A percentile compares a stretch with the other conserved stretches of the same genome.
These are phyloP conservation scores for Ascoidea asiatica DNA, from an alignment of 805 yeast species.

Conservation along the genomic window DNA sequence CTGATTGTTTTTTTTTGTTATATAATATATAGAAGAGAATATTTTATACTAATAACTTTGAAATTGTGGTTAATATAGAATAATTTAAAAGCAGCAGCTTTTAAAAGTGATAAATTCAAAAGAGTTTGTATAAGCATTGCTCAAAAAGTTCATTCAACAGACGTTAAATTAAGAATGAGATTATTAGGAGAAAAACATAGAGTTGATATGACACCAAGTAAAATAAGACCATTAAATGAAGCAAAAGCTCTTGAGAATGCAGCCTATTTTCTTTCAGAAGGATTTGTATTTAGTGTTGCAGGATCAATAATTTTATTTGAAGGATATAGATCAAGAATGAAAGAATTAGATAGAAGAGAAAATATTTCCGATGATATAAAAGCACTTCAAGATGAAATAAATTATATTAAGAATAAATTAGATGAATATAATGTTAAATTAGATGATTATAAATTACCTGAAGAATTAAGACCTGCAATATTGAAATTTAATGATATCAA, in stretches of 20 bases:
- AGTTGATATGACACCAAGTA: slow-evolving; percentile 16
- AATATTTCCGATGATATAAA: slow-evolving; percentile 60
- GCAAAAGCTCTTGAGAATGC: slow-evolving; percentile 73
- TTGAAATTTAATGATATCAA: slow-evolving; percentile 16
- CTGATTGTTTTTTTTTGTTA: background rate
- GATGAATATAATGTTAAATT: slow-evolving; percentile 24
- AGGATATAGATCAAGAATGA: slow-evolving; percentile 50
- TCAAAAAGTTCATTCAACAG: slow-evolving; percentile 56
- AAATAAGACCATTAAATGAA: slow-evolving; percentile 70
- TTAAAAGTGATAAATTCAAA: slow-evolving; percentile 53
- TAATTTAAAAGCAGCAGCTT: slow-evolving; percentile 59
- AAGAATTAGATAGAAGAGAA: slow-evolving; percentile 48
- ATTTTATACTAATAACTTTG: background rate
- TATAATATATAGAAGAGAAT: background rate
- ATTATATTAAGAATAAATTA: slow-evolving; percentile 36
- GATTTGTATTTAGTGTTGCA: slow-evolving; percentile 69
- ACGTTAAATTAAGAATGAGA: slow-evolving; percentile 44
- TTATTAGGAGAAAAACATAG: slow-evolving; percentile 34
- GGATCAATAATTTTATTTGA: slow-evolving; percentile 66
- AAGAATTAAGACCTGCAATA: slow-evolving; percentile 30
- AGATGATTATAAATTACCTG: slow-evolving; percentile 37
- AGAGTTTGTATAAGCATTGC: slow-evolving; percentile 55
- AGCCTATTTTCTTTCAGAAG: slow-evolving; percentile 65
- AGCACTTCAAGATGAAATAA: slow-evolving; percentile 59
- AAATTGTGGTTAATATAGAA: slow-evolving; percentile 20